Evolutionary conservation across 768 basidiomycete species (phyloP).

Genomic region (Boletus rubroflammeus): DNA sequence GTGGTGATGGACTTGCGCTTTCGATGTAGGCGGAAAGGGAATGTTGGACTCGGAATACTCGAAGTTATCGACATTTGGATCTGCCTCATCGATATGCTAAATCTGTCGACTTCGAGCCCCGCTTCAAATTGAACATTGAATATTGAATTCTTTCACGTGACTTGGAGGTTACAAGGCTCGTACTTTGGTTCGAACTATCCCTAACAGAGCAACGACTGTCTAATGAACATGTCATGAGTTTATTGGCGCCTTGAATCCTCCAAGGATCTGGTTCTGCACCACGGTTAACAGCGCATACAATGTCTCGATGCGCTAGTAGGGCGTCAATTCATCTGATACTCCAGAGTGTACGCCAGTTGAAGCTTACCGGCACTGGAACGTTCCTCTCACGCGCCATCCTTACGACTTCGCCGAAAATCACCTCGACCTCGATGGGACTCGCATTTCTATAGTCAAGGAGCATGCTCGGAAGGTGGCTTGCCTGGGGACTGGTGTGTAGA

Average conservation of each 20-base stretch:
- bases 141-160: constrained; percentile 3
- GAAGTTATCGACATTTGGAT: not conserved
- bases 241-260: constrained; percentile 22
- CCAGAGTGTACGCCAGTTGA: not conserved
- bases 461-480: constrained; percentile 56
- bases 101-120: not conserved
- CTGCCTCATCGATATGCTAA: not conserved
- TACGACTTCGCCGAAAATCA: constrained; percentile 55
- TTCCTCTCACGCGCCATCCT: constrained; percentile 14
- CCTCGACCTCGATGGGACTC: constrained; percentile 64
- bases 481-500: constrained; percentile 41
- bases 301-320: constrained; percentile 52
- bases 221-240: not conserved
- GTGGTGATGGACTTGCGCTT: not conserved
- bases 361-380: constrained; percentile 14
- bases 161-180: not conserved
- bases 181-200: not conserved
- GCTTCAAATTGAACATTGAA: not conserved
- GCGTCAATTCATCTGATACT: not conserved
- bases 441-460: constrained; percentile 48
- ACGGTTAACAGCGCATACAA: constrained; percentile 57
- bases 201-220: not conserved
- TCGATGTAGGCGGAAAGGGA: not conserved
- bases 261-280: constrained; percentile 59
- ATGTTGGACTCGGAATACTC: not conserved